phyloP scores from a whole-genome alignment of 2,329 filamentous ascomycete species.

The Monilinia aucupariae region DNA sequence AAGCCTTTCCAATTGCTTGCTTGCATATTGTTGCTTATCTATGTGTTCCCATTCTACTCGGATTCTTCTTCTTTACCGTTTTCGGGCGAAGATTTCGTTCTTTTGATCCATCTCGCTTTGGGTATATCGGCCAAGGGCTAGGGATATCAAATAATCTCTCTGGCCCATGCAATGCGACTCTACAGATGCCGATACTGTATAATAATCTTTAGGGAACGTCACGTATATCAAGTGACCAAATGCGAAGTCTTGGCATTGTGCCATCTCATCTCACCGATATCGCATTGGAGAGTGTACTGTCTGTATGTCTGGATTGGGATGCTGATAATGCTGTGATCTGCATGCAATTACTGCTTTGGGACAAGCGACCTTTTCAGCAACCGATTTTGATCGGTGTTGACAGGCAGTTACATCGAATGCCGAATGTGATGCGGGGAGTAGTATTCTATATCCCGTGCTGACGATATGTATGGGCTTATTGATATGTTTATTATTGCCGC shows the following conservation, averaged over 20 bases:
- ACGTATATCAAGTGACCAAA: slow-evolving; percentile 1
- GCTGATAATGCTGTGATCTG: background rate
- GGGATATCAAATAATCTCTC: background rate
- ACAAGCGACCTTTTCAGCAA: background rate
- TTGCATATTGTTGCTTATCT: slow-evolving; percentile 7
- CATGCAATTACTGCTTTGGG: background rate
- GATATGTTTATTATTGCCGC: background rate
- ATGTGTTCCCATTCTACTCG: background rate
- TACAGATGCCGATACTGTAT: background rate
- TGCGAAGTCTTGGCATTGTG: slow-evolving; percentile 2
- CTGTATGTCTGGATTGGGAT: background rate
- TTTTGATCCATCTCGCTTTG: too few relatives aligned
- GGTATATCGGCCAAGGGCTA: background rate
- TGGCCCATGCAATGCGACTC: background rate
- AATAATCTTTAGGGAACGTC: background rate
- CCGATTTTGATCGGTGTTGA: background rate
- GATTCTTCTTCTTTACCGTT: background rate
- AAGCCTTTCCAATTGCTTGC: background rate
- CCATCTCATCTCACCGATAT: background rate
- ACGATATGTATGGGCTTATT: background rate
- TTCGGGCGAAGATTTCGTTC: background rate
- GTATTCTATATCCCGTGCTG: background rate
- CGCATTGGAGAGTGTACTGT: background rate
- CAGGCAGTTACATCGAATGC: background rate
- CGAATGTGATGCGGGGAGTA: background rate